These are phyloP conservation scores for Ceratocystis colombiana DNA, from an alignment of 2,329 filamentous ascomycete genomes.

Conservation along the genomic window DNA sequence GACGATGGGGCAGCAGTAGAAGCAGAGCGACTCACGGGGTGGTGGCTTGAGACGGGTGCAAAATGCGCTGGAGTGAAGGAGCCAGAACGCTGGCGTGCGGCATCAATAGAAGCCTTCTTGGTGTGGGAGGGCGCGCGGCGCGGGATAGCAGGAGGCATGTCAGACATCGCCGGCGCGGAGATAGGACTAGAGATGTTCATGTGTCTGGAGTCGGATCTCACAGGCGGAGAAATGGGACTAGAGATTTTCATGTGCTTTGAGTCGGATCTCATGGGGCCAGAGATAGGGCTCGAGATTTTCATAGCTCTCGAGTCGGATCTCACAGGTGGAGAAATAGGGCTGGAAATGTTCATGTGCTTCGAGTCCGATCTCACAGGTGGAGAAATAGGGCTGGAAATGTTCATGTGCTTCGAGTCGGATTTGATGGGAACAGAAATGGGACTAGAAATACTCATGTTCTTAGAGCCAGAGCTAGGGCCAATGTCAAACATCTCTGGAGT, in stretches of 20 bases:
- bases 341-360: background rate
- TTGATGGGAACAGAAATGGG: background rate
- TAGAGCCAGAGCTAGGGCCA: conserved; percentile 32
- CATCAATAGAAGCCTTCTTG: conserved; percentile 69
- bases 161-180: conserved; percentile 34
- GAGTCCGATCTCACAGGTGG: background rate
- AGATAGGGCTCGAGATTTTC: no score
- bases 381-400: background rate
- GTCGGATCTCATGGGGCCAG: background rate
- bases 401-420: no score
- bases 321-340: background rate
- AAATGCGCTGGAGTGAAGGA: conserved; percentile 49
- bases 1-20: conserved; percentile 49
- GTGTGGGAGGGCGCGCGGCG: conserved; percentile 75
- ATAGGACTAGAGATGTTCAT: background rate
- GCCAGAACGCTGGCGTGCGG: conserved; percentile 54
- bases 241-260: no score
- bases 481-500: conserved; percentile 53
- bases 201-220: no score
- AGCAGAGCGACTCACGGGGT: conserved; percentile 45
- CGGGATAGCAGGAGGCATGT: conserved; percentile 57
- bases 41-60: conserved; percentile 29
- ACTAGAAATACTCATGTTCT: background rate
- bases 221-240: no score
- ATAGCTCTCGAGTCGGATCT: background rate